A percentile compares a stretch with the other conserved stretches of the same genome.
Evolutionary conservation across 2,329 filamentous ascomycete genomes (phyloP).

Genomic region (Trichoderma cornu-damae): DNA sequence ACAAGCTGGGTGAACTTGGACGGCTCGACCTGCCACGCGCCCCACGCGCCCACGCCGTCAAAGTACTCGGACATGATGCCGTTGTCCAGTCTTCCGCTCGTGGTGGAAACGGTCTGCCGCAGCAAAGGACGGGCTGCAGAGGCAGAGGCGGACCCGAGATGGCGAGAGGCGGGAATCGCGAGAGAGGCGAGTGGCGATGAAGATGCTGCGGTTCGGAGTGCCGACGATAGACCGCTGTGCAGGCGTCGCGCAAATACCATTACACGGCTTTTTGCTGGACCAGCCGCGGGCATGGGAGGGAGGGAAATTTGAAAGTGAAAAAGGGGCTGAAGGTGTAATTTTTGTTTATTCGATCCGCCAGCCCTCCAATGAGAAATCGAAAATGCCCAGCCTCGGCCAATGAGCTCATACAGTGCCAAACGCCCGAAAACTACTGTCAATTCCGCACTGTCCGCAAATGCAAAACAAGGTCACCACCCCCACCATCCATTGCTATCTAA

Average conservation of each 20-base stretch:
- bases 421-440: accelerated
- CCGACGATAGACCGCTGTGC: neutral
- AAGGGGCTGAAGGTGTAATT: too few species aligned
- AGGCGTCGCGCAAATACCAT: conserved; percentile 21
- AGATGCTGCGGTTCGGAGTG: neutral
- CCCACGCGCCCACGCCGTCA: conserved; percentile 31
- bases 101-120: neutral
- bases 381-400: too few species aligned
- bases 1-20: conserved; percentile 52
- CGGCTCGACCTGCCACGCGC: conserved; percentile 38
- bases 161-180: neutral
- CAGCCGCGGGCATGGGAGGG: too few species aligned
- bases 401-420: conserved; percentile 35
- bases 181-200: neutral
- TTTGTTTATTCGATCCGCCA: too few species aligned
- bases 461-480: conserved; percentile 16
- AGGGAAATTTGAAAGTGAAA: too few species aligned
- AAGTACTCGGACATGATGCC: conserved; percentile 24
- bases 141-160: neutral
- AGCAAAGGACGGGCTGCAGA: neutral
- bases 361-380: too few species aligned
- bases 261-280: neutral
- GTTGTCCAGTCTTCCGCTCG: neutral
- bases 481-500: conserved; percentile 35
- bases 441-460: conserved; percentile 5